Evolutionary conservation across 2,329 filamentous ascomycete genomes (phyloP).

Genomic region (Penicillium sp.): DNA sequence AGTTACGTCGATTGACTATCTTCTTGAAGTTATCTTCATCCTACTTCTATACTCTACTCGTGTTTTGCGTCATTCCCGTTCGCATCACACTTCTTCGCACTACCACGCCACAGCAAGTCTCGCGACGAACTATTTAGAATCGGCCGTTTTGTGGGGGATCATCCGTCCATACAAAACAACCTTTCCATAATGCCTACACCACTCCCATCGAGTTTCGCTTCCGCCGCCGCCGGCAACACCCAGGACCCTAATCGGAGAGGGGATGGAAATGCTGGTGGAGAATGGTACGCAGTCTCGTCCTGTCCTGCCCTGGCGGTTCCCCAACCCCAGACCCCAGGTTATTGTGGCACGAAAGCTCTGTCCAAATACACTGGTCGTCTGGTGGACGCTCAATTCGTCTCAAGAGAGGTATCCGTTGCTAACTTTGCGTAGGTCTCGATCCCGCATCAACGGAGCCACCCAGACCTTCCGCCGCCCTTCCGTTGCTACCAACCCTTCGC

Average conservation of each 20-base stretch:
- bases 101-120: slow-evolving; percentile 23
- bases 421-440: slow-evolving; percentile 53
- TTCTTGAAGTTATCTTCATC: slow-evolving; percentile 16
- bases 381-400: background rate
- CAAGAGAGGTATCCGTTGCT: slow-evolving; percentile 16
- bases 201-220: slow-evolving; percentile 80
- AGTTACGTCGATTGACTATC: slow-evolving; percentile 22
- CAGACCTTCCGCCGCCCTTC: slow-evolving; percentile 67
- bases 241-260: slow-evolving; percentile 60
- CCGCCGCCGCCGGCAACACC: slow-evolving; percentile 75
- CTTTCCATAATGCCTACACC: slow-evolving; percentile 64
- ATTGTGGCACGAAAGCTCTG: background rate
- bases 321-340: background rate
- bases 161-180: slow-evolving; percentile 21
- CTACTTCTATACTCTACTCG: slow-evolving; percentile 8
- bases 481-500: slow-evolving; percentile 56
- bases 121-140: slow-evolving; percentile 22
- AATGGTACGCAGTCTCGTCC: slow-evolving; percentile 62
- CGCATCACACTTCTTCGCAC: slow-evolving; percentile 22
- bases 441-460: slow-evolving; percentile 64
- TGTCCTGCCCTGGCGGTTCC: background rate
- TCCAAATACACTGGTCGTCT: background rate
- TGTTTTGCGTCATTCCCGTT: slow-evolving; percentile 27
- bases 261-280: slow-evolving; percentile 62
- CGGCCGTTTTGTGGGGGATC: slow-evolving; percentile 25